Percentiles rank a stretch among this genome's conserved stretches.
Conservation (phyloP, 257 asterid genomes). For the Lycium barbarum region DNA sequence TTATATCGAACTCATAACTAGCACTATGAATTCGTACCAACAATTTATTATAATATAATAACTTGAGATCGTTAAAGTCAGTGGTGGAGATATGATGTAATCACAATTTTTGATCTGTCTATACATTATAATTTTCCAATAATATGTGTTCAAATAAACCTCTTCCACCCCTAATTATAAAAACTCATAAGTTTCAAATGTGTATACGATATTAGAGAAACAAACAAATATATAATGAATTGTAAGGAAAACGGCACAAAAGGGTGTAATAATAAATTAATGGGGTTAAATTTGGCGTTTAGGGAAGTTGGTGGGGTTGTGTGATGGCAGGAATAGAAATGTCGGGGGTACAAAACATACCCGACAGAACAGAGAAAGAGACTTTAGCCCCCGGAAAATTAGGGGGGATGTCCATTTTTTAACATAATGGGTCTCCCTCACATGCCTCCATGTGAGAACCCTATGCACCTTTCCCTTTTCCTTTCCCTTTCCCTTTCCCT, state of each 20-base stretch:
- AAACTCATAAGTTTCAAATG: too few relatives aligned
- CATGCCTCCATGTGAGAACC: constrained; percentile 74
- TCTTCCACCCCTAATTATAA: too few relatives aligned
- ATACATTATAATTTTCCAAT: too few relatives aligned
- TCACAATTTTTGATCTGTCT: too few relatives aligned
- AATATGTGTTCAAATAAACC: too few relatives aligned
- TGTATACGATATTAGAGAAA: constrained; percentile 23
- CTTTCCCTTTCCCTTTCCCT: not conserved
- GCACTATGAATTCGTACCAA: too few relatives aligned
- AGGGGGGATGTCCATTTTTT: constrained; percentile 67
- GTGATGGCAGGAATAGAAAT: constrained; percentile 30
- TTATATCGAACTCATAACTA: too few relatives aligned
- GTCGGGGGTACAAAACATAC: constrained; percentile 33
- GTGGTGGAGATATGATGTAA: too few relatives aligned
- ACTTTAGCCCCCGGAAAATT: constrained; percentile 56
- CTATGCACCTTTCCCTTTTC: not conserved
- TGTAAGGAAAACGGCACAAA: not conserved
- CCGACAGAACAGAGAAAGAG: constrained; percentile 63
- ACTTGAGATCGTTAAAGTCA: too few relatives aligned
- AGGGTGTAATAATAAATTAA: not conserved
- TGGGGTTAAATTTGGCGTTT: not conserved
- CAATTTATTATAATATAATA: too few relatives aligned
- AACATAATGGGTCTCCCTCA: constrained; percentile 54
- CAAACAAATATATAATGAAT: not conserved
- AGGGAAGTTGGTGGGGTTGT: constrained; percentile 30